Evolutionary conservation across 331 rosid species (phyloP).

Genomic region (Quercus lobata): DNA sequence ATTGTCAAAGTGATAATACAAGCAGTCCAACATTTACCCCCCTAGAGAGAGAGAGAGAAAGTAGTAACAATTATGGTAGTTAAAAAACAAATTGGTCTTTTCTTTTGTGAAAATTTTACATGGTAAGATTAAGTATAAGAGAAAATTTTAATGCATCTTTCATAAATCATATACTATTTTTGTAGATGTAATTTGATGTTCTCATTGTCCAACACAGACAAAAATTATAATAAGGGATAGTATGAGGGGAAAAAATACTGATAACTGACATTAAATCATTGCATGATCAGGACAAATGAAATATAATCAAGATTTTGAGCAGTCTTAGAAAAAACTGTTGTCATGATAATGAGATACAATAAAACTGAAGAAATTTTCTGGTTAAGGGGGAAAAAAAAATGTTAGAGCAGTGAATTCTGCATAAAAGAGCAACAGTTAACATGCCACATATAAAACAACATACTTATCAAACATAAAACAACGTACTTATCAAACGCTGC

Average conservation of each 20-base stretch:
- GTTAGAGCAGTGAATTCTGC: neutral
- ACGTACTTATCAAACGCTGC: slow-evolving; percentile 71
- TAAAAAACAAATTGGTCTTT: neutral
- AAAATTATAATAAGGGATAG: neutral
- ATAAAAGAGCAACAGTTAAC: slow-evolving; percentile 9
- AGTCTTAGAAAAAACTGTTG: neutral
- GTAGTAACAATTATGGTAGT: no score
- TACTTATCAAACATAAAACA: slow-evolving; percentile 39
- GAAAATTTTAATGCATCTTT: neutral
- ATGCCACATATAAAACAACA: slow-evolving; percentile 27
- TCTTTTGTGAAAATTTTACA: neutral
- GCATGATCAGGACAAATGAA: neutral
- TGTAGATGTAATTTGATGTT: neutral
- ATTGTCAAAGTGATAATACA: no score
- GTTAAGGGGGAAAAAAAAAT: neutral
- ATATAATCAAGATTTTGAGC: neutral
- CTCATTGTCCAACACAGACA: neutral
- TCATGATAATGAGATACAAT: neutral
- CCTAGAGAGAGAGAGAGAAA: no score
- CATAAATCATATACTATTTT: neutral
- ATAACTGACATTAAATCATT: neutral
- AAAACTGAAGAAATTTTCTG: neutral
- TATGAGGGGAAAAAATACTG: neutral
- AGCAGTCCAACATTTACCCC: no score
- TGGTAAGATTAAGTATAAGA: neutral